Evolutionary conservation across 139 green algal genomes (phyloP), one percentile per base, ranked within the genome.

Genomic region (Chlorella vulgaris): DNA sequence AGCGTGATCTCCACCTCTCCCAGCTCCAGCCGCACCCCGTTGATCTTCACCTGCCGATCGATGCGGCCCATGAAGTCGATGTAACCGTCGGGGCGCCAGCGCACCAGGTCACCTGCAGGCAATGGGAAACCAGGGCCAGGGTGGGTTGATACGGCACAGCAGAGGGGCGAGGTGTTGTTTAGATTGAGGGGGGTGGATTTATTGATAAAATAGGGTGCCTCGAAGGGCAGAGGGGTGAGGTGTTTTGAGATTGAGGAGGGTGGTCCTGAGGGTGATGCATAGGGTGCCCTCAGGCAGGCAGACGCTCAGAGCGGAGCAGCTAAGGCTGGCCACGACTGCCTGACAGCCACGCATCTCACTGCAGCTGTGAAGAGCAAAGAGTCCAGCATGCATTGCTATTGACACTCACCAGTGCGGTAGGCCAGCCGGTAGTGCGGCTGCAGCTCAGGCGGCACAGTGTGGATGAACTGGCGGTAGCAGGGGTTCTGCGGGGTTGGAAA

Each of bases 1-100:
- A 89, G 19, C 83, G 82, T n/a, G n/a, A n/a, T n/a, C n/a, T n/a
- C n/a, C n/a, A n/a, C n/a, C n/a, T n/a, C n/a, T n/a, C n/a, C n/a
- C 69, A 93, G 61, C 82, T 93, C 89, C 51, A 93, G 89, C 28
- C 87, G 69, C 58, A 91, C 82, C 22, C 89, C 89, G 42, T 82
- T 81, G 36, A 93, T 79, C 82, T 93, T 91, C 55, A 93, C 87
- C 84, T 70, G 63, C 26, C 35, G 42, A 65, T 88, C 89, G 24
- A 89, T 80, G 40, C 89, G 78, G 1, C 89, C 89, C 50, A 90
- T 60, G 70, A 88, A 88, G 2, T 87, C 80, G 26, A 93, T 43
- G 7, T 71, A n/a, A 15, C 88, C 88, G 58, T 83, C 71, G n/a
- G 3, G 42, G n/a, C 74, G 36, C 60, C 86, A 86, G 62, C 47